Conservation (phyloP, 208 protist genomes). For the Trypanosoma vivax region DNA sequence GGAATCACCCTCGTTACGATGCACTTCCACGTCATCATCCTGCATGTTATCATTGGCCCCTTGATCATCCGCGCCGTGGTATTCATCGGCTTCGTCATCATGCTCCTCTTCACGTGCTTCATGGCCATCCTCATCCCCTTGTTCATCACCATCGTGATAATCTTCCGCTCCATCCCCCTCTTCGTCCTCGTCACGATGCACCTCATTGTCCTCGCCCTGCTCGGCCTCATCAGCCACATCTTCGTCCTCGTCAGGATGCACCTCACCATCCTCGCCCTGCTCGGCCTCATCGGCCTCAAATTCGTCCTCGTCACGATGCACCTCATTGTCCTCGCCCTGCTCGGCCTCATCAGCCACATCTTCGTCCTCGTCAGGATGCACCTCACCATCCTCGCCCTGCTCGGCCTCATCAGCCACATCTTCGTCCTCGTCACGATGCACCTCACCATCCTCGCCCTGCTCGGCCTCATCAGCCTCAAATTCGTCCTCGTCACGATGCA, state of each 20-base stretch:
- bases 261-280: too few species aligned
- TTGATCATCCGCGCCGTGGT: not conserved
- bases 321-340: slow-evolving; percentile 4
- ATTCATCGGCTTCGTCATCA: slow-evolving; percentile 1
- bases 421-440: too few species aligned
- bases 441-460: too few species aligned
- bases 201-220: not conserved
- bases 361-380: not conserved
- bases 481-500: not conserved
- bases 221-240: not conserved
- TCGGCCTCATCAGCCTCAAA: too few species aligned
- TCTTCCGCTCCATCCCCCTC: not conserved
- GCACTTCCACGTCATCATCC: too few species aligned
- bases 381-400: slow-evolving; percentile 5
- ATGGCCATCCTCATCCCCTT: slow-evolving; percentile 2
- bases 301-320: slow-evolving; percentile 2
- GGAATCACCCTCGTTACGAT: too few species aligned
- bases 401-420: too few species aligned
- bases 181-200: slow-evolving; percentile 11
- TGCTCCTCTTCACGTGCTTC: not conserved
- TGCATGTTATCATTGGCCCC: slow-evolving; percentile 7
- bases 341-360: not conserved
- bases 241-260: too few species aligned
- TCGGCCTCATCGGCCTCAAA: slow-evolving; percentile 4
- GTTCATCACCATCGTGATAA: slow-evolving; percentile 1